A percentile compares a stretch with the other conserved stretches of the same genome.
Evolutionary conservation across 2,329 filamentous ascomycete genomes (phyloP).

Genomic region (Penicillium polonicum): DNA sequence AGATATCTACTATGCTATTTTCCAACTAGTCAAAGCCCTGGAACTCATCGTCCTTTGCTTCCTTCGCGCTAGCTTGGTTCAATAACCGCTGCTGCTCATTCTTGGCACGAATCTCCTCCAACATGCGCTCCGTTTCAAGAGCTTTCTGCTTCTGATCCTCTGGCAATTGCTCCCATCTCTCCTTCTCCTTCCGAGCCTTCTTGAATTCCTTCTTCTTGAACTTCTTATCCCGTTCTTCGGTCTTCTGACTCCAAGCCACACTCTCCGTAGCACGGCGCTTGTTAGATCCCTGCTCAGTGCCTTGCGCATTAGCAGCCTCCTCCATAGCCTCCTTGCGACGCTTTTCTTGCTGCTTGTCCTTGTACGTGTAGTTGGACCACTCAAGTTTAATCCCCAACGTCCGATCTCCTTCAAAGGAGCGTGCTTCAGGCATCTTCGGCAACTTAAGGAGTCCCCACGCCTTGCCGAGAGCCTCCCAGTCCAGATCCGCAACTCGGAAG

Average conservation of each 20-base stretch:
- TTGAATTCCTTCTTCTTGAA: constrained; percentile 64
- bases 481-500: constrained; percentile 75
- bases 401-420: constrained; percentile 68
- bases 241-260: constrained; percentile 71
- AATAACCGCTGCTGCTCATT: constrained; percentile 43
- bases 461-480: constrained; percentile 78
- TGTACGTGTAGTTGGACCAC: constrained; percentile 68
- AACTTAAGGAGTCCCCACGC: constrained; percentile 85
- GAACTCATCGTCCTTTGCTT: constrained; percentile 49
- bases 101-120: constrained; percentile 61
- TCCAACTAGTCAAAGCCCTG: constrained; percentile 54
- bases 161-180: constrained; percentile 64
- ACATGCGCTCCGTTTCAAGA: constrained; percentile 62
- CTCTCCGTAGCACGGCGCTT: constrained; percentile 59
- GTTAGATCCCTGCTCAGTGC: constrained; percentile 38
- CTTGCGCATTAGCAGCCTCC: constrained; percentile 44
- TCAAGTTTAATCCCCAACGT: constrained; percentile 58
- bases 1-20: neutral
- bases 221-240: constrained; percentile 64
- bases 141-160: constrained; percentile 65
- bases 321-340: constrained; percentile 58
- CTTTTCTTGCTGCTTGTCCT: constrained; percentile 69
- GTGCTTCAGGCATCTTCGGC: constrained; percentile 90
- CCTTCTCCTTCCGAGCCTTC: constrained; percentile 62
- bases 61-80: constrained; percentile 18